Evolutionary conservation across 2,329 filamentous ascomycete species (phyloP).

Genomic region (Phyllosticta paracitricarpa): DNA sequence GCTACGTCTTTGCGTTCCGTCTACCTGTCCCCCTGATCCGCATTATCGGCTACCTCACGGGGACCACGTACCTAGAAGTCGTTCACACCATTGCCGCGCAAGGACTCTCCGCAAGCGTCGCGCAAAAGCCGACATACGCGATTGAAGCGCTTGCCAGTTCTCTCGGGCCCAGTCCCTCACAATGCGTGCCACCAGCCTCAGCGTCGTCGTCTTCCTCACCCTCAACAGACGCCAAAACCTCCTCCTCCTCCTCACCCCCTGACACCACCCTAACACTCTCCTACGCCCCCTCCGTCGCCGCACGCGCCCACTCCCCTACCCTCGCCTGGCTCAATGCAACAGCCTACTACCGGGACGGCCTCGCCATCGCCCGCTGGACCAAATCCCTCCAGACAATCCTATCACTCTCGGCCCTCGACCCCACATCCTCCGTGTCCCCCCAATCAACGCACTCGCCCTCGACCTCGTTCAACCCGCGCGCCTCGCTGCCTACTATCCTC

Average conservation of each 20-base stretch:
- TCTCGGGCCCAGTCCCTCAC: conserved; percentile 39
- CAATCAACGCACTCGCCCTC: conserved; percentile 3
- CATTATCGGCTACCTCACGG: conserved; percentile 39
- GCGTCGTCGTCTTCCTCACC: background rate
- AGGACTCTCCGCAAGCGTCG: conserved; percentile 12
- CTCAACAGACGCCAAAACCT: background rate
- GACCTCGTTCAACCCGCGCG: conserved; percentile 6
- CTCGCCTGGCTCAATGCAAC: conserved; percentile 43
- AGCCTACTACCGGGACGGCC: conserved; percentile 44
- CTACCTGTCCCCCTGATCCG: conserved; percentile 37
- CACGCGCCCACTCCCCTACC: conserved; percentile 11
- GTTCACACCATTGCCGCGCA: conserved; percentile 31
- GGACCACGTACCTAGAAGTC: conserved; percentile 38
- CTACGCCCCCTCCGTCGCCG: conserved; percentile 5
- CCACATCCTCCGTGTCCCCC: conserved; percentile 12
- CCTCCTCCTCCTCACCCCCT: background rate
- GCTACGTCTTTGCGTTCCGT: conserved; percentile 47
- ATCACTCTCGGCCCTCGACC: conserved; percentile 36
- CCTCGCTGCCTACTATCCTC: background rate
- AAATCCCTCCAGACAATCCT: conserved; percentile 43
- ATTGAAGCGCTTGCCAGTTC: conserved; percentile 42
- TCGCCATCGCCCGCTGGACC: conserved; percentile 37
- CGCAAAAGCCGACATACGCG: conserved; percentile 17
- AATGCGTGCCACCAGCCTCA: conserved; percentile 26
- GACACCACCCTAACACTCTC: background rate